Evolutionary conservation across 352 stramenopile genomes (phyloP).

Genomic region (Phytophthora macrochlamydospora): DNA sequence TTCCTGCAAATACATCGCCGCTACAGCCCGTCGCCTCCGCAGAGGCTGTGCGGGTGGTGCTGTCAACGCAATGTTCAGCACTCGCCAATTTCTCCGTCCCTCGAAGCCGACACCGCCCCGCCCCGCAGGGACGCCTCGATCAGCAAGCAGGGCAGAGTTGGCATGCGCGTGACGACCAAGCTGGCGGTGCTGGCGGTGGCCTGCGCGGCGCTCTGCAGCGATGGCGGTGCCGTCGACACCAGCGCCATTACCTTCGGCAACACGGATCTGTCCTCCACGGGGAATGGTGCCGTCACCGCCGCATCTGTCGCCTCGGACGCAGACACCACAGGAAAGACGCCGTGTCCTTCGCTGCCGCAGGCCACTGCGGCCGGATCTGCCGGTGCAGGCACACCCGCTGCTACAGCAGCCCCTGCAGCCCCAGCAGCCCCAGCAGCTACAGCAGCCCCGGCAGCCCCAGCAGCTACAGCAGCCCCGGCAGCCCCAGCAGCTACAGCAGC

Average conservation of each 20-base stretch:
- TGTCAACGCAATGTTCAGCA: too few relatives aligned
- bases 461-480: constrained; percentile 14
- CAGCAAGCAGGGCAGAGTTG: constrained; percentile 5
- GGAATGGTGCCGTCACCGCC: constrained; percentile 9
- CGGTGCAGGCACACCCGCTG: constrained; percentile 8
- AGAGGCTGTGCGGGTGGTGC: too few relatives aligned
- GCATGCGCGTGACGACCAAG: constrained; percentile 29
- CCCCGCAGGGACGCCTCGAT: background rate
- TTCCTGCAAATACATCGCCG: too few relatives aligned
- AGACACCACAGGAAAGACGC: constrained; percentile 16
- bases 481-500: constrained; percentile 8
- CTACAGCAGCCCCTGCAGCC: background rate
- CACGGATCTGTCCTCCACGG: constrained; percentile 20
- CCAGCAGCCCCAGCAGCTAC: constrained; percentile 4
- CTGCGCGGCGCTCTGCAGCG: constrained; percentile 18
- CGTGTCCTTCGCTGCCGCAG: constrained; percentile 31
- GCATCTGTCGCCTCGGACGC: constrained; percentile 1
- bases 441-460: background rate
- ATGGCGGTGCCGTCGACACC: constrained; percentile 14
- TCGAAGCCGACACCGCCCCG: too few relatives aligned
- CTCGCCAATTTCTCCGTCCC: too few relatives aligned
- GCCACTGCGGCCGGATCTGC: constrained; percentile 7
- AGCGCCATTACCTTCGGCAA: constrained; percentile 31
- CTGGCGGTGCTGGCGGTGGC: constrained; percentile 19
- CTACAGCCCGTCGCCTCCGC: too few relatives aligned